Conservation (phyloP, 1,284 basidiomycete genomes). For the Volvariella surrecta region DNA sequence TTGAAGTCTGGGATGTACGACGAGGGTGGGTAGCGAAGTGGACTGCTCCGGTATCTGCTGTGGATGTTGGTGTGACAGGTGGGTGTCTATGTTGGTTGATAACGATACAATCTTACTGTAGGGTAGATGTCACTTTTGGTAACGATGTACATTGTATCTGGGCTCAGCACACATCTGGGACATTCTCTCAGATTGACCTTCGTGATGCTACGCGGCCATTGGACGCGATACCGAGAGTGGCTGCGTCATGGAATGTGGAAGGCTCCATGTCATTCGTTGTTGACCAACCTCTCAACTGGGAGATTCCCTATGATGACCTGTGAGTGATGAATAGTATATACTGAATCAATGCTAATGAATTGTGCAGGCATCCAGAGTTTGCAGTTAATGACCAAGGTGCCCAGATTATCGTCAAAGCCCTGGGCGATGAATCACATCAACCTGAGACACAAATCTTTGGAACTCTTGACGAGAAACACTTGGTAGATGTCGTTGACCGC, state of each 20-base stretch:
- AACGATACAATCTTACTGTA: no score
- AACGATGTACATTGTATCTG: slow-evolving; percentile 64
- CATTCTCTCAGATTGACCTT: slow-evolving; percentile 75
- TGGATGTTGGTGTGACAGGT: slow-evolving; percentile 69
- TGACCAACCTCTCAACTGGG: slow-evolving; percentile 50
- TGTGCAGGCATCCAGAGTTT: slow-evolving; percentile 41
- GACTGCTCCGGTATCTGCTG: slow-evolving; percentile 51
- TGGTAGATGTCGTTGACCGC: slow-evolving; percentile 34
- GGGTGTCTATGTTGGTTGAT: slow-evolving; percentile 13
- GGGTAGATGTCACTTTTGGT: slow-evolving; percentile 61
- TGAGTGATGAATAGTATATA: slow-evolving; percentile 27
- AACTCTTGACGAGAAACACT: slow-evolving; percentile 23
- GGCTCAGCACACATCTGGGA: slow-evolving; percentile 70
- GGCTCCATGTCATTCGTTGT: slow-evolving; percentile 67
- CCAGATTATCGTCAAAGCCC: slow-evolving; percentile 33
- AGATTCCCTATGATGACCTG: slow-evolving; percentile 83
- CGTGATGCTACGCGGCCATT: slow-evolving; percentile 54
- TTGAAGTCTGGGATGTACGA: slow-evolving; percentile 87
- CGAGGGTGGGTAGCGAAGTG: slow-evolving; percentile 80
- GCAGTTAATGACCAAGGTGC: slow-evolving; percentile 26
- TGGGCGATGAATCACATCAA: slow-evolving; percentile 37
- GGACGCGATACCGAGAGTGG: slow-evolving; percentile 60
- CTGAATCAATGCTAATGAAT: background rate
- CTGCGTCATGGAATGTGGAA: slow-evolving; percentile 61
- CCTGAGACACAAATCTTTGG: slow-evolving; percentile 50